Evolutionary conservation across 177 flowering plant species (phyloP), one percentile per base, ranked within the genome.

Genomic region (Vitis hybrid): DNA sequence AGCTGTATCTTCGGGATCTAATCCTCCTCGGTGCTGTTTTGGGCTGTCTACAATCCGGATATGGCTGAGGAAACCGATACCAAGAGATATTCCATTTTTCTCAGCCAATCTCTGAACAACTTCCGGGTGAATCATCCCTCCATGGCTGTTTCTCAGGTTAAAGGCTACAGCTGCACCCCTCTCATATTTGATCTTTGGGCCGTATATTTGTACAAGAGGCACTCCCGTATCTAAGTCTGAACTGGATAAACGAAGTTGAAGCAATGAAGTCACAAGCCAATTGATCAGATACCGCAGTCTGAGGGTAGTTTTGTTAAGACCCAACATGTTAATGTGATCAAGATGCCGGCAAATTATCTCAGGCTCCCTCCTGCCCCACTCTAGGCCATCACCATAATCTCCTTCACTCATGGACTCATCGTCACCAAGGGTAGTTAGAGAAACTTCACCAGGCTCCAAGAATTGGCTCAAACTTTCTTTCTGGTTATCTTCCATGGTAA

Each of bases 121-220:
- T 73, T 85, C 91, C 15, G 93, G 91, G 52, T 76, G 66, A 20
- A 87, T 71, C 12, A 82, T 48, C 15, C 59, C 74, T 10, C 77
- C 67, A 6, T 31, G 79, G 50, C 71, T 74, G 53, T 80, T 76
- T 55, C 84, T 80, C 50, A 88, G 82, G 54, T 87, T 88, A 51
- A 88, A 88, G 31, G 93, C 89, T 56, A 88, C 82, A 20, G 91
- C 71, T 50, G 91, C 89, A 51, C 93, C 93, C 34, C 93, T 74
- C 73, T 88, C 93, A 55, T 87, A 88, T 53, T 87, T 88, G 52
- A 88, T 85, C 74, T 87, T 88, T 0, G 93, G 93, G 34, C 93
- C 93, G 74, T 88, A 88, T 6, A 88, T 85, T 63, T 85, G 85
- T 12, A 88, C 81, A n/a, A 88, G 87, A 62, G 83, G 81, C 61